Conservation (phyloP, 768 basidiomycete species). For the Leccinum boreale region DNA sequence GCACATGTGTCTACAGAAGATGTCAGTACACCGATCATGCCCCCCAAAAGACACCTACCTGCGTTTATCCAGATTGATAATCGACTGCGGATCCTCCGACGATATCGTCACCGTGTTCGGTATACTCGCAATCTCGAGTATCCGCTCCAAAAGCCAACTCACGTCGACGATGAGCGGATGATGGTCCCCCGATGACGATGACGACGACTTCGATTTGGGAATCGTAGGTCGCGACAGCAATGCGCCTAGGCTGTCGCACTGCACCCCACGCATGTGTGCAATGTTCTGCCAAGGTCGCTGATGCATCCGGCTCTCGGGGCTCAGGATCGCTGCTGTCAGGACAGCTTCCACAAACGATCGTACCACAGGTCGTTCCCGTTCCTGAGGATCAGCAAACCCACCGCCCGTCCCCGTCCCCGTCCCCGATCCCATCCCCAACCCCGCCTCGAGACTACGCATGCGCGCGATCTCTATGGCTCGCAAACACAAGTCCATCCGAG, state of each 20-base stretch:
- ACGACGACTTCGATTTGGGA: conserved; percentile 35
- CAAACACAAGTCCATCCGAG: conserved; percentile 69
- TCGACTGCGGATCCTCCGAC: conserved; percentile 49
- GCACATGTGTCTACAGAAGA: conserved; percentile 54
- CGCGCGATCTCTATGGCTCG: conserved; percentile 74
- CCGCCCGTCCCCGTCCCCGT: neutral
- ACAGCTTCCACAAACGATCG: conserved; percentile 82
- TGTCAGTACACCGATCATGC: conserved; percentile 10
- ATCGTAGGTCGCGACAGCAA: conserved; percentile 52
- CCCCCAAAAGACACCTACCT: conserved; percentile 43
- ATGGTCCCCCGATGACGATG: conserved; percentile 33
- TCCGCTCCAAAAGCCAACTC: conserved; percentile 79
- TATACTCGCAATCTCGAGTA: conserved; percentile 73
- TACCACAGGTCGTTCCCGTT: conserved; percentile 63
- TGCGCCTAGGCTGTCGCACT: conserved; percentile 57
- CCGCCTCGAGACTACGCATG: conserved; percentile 49
- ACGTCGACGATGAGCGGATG: conserved; percentile 65
- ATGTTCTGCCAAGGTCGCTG: conserved; percentile 76
- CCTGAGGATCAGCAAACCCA: conserved; percentile 37
- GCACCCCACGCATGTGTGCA: conserved; percentile 56
- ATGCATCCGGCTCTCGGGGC: conserved; percentile 76
- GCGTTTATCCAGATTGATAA: conserved; percentile 82
- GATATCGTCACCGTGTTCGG: conserved; percentile 64
- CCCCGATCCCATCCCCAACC: neutral
- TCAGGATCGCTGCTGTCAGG: conserved; percentile 70